These are phyloP conservation scores for Cryomyces minteri DNA, from an alignment of 495 filamentous ascomycete species.

Conservation along the genomic window DNA sequence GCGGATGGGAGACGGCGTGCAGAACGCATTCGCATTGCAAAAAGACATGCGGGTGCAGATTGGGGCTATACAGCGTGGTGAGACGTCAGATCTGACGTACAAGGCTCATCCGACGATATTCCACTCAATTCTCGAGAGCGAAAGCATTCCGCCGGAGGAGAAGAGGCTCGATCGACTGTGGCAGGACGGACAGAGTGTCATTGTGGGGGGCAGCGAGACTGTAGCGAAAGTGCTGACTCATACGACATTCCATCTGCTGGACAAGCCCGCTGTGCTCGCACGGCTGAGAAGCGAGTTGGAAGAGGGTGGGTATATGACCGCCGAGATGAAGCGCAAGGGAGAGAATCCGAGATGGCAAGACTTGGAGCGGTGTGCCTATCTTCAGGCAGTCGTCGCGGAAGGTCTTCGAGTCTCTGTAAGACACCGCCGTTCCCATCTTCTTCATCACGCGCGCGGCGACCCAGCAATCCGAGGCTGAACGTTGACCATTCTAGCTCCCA, in stretches of 20 bases:
- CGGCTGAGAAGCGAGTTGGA: constrained; percentile 6
- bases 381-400: constrained; percentile 2
- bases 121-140: constrained; percentile 4
- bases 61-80: background rate
- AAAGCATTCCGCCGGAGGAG: constrained; percentile 5
- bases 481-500: background rate
- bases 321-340: background rate
- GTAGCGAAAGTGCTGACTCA: constrained; percentile 5
- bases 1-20: background rate
- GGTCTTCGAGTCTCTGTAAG: too few relatives aligned
- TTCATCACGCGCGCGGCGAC: too few relatives aligned
- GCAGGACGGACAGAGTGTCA: constrained; percentile 7
- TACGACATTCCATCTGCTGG: constrained; percentile 8
- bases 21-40: background rate
- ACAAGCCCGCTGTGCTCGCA: constrained; percentile 2
- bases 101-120: constrained; percentile 6
- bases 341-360: background rate
- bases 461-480: too few relatives aligned
- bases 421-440: too few relatives aligned
- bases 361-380: constrained; percentile 21
- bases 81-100: background rate
- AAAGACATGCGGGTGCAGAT: background rate
- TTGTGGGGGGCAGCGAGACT: constrained; percentile 8
- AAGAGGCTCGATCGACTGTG: constrained; percentile 3
- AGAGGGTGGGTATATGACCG: constrained; percentile 1